Base-by-base conservation (phyloP, 768 basidiomycete species). In the Lentinula guzmanii region DNA sequence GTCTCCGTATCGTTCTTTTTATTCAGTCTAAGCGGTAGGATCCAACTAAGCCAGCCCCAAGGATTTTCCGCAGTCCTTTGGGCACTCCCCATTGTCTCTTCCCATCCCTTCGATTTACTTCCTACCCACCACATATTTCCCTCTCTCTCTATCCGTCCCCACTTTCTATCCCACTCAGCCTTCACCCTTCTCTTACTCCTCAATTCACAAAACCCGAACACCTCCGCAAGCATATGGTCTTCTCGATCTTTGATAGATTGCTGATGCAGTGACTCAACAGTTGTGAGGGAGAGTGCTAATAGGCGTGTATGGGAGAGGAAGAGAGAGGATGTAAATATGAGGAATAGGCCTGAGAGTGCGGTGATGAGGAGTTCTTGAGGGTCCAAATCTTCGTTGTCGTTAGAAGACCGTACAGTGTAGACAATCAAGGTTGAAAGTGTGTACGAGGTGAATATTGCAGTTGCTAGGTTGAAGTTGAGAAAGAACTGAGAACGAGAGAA, bases 111-210 rank as follows among this genome's bases (percentile, higher is more conserved):
- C 53, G 77, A 71, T 50, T 66, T 62, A 64, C 78, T 82, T 31
- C 90, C 95, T 39, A 84, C 73, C 86, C 89, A 92, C 95, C 95
- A 98, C 6, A 95, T 72, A 69, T 94, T 87, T 0, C 90, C 93
- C 68, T 95, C 95, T 34, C 77, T 83, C 6, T 79, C 76, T 0
- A 90, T 76, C 33, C 78, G 72, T 0, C 95, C 95, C 90, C 91
- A 98, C 67, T 95, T 93, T 28, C 74, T 72, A 24, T 75, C 86
- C 63, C 65, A 89, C 88, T 76, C 35, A 9, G 31, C 52, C 48
- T 34, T 58, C n/a, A 61, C 54, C 16, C 61, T n/a, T 4, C 34
- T 15, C 28, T 60, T 60, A 31, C 35, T 52, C 28, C 33, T 58
- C 54, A 83, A 68, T 15, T 83, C 77, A 68, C 83, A 87, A 72